Evolutionary conservation across 352 stramenopile species (phyloP).

Genomic region (Globisporangium nunn): DNA sequence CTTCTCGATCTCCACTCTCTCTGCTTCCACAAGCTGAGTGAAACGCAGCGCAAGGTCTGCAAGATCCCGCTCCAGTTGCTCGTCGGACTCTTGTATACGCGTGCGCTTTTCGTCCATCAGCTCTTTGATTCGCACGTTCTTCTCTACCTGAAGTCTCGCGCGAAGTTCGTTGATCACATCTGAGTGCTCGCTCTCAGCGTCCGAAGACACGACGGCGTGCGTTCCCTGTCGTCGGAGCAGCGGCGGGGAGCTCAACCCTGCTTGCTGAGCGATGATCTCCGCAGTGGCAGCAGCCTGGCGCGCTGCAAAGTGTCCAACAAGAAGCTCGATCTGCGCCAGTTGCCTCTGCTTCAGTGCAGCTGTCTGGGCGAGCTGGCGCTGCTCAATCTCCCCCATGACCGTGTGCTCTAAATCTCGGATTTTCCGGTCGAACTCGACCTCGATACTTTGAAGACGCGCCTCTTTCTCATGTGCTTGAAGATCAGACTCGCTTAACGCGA

Average conservation of each 20-base stretch:
- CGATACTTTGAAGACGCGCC: constrained; percentile 22
- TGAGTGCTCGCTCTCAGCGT: constrained; percentile 17
- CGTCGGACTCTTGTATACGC: constrained; percentile 19
- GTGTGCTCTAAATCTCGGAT: constrained; percentile 27
- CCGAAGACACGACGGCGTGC: constrained; percentile 1
- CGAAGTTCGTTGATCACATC: constrained; percentile 41
- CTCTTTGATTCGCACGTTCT: constrained; percentile 34
- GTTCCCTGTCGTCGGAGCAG: neutral
- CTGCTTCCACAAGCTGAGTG: constrained; percentile 20
- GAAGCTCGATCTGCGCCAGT: constrained; percentile 32
- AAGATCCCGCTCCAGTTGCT: constrained; percentile 8
- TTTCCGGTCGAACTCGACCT: constrained; percentile 31
- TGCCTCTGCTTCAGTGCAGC: constrained; percentile 37
- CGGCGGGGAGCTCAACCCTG: neutral
- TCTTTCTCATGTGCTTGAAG: constrained; percentile 10
- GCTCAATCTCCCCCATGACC: constrained; percentile 23
- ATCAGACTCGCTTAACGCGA: constrained; percentile 13
- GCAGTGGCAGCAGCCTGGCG: constrained; percentile 18
- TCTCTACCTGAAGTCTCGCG: constrained; percentile 39
- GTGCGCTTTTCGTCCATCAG: constrained; percentile 30
- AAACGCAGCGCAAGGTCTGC: constrained; percentile 9
- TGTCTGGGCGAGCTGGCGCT: constrained; percentile 14
- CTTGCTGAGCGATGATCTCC: neutral
- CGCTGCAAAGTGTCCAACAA: constrained; percentile 35
- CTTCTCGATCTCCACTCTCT: constrained; percentile 30